Conservation (phyloP, 768 basidiomycete species). For the Termitomyces eurrhizus region DNA sequence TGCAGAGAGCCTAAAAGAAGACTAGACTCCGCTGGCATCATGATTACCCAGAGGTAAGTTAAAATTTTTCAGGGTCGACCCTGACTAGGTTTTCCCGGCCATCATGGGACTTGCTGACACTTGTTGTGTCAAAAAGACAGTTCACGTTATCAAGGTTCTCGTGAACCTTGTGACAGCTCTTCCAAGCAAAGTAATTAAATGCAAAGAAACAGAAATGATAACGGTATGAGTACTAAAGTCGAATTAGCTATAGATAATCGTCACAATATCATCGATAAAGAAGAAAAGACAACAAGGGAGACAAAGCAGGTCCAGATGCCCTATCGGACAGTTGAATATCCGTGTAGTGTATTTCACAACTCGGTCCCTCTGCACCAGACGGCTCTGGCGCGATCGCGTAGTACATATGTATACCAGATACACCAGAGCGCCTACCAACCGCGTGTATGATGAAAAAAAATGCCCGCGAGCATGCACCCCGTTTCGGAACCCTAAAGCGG, state of each 20-base stretch:
- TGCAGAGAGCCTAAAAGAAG: too few species aligned
- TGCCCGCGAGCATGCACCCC: neutral
- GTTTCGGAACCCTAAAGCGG: neutral
- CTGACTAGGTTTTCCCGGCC: neutral
- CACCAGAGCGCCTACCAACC: neutral
- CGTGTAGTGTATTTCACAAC: neutral
- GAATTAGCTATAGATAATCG: neutral
- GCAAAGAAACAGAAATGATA: neutral
- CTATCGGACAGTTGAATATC: neutral
- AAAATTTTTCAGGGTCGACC: too few species aligned
- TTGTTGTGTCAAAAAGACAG: neutral
- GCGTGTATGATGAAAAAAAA: neutral
- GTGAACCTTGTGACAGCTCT: too few species aligned
- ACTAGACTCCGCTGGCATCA: too few species aligned
- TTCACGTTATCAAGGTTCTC: too few species aligned
- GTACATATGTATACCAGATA: constrained; percentile 2
- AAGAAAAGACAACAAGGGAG: neutral
- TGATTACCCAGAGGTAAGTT: too few species aligned
- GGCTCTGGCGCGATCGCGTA: neutral
- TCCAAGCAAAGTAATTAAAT: neutral
- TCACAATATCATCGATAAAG: neutral
- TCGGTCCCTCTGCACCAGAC: neutral
- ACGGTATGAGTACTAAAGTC: neutral
- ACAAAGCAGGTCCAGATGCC: neutral
- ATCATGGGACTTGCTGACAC: neutral